Conservation (phyloP, 192 early-diverging fungal species). For the Coemansia sp. region DNA sequence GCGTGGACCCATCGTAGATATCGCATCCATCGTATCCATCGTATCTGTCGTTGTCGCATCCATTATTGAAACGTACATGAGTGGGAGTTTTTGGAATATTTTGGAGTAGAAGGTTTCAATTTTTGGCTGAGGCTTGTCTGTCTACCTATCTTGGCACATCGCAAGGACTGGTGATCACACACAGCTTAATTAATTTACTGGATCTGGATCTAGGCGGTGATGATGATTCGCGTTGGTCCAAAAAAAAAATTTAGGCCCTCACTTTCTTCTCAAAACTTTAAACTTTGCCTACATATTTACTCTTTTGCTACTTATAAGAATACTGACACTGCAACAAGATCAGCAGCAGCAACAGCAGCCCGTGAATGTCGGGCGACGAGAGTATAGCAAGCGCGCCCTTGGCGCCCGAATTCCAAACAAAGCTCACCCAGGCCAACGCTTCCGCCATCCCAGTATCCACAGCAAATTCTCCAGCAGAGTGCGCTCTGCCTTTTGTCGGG, state of each 20-base stretch:
- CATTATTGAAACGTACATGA: slow-evolving; percentile 30
- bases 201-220: not conserved
- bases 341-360: not conserved
- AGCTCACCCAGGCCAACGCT: slow-evolving; percentile 4
- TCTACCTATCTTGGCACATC: not conserved
- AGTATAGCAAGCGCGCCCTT: slow-evolving; percentile 21
- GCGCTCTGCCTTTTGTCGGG: not conserved
- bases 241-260: not conserved
- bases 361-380: slow-evolving; percentile 26
- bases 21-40: slow-evolving; percentile 12
- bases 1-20: not conserved
- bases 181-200: not conserved
- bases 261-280: not conserved
- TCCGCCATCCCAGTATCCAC: not conserved
- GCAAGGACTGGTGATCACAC: not conserved
- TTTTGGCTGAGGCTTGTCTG: not conserved
- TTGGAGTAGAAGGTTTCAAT: slow-evolving; percentile 12
- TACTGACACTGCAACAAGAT: not conserved
- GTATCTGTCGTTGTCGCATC: not conserved
- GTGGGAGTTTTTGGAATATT: slow-evolving; percentile 18
- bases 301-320: not conserved
- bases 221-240: not conserved
- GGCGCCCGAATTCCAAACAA: not conserved
- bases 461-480: slow-evolving; percentile 13
- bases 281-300: not conserved